Evolutionary conservation across 2,329 filamentous ascomycete genomes (phyloP).

Genomic region (Ramularia endophylla): DNA sequence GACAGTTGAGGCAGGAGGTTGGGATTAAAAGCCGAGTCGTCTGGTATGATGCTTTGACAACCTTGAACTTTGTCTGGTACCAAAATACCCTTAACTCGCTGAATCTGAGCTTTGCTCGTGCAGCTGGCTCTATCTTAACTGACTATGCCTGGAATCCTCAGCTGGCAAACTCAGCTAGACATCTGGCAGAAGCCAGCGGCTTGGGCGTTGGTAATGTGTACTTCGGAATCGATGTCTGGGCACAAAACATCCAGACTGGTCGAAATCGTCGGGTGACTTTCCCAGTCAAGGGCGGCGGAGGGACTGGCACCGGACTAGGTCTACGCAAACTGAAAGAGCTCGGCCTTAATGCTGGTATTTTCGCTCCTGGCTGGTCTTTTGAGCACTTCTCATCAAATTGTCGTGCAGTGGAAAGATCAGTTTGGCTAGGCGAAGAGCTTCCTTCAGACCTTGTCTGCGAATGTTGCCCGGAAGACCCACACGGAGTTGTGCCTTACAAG

Average conservation of each 20-base stretch:
- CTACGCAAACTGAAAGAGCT: constrained; percentile 32
- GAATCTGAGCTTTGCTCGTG: constrained; percentile 36
- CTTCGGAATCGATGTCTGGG: constrained; percentile 44
- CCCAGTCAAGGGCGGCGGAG: constrained; percentile 34
- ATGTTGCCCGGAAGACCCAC: constrained; percentile 11
- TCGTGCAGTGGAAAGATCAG: constrained; percentile 25
- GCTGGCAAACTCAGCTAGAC: constrained; percentile 22
- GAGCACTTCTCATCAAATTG: constrained; percentile 36
- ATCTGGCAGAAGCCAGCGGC: constrained; percentile 22
- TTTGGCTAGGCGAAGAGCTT: constrained; percentile 33
- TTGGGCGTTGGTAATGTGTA: constrained; percentile 29
- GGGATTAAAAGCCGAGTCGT: constrained; percentile 29
- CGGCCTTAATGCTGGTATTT: constrained; percentile 37
- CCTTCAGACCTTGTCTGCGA: constrained; percentile 26
- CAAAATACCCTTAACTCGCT: constrained; percentile 39
- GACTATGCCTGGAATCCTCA: constrained; percentile 41
- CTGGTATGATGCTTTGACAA: constrained; percentile 44
- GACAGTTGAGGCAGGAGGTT: constrained; percentile 31
- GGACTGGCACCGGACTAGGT: constrained; percentile 38
- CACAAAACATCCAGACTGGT: constrained; percentile 34
- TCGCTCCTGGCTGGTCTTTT: constrained; percentile 43
- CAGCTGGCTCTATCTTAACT: constrained; percentile 37
- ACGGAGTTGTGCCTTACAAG: background rate
- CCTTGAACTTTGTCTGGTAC: constrained; percentile 37
- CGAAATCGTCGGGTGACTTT: constrained; percentile 32